phyloP scores from a whole-genome alignment of 306 rosid species.

The Betula pendula region DNA sequence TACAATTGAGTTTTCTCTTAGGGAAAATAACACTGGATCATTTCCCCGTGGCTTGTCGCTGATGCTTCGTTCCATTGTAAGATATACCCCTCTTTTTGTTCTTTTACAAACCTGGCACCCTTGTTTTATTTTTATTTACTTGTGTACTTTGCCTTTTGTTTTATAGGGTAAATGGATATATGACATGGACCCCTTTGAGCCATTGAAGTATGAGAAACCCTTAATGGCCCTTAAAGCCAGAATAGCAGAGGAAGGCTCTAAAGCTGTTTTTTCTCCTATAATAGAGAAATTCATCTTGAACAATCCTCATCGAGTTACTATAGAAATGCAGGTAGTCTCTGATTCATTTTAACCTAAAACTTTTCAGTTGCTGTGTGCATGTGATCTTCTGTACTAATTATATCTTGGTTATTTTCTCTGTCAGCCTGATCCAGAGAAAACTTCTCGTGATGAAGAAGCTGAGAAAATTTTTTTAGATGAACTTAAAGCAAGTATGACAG shows the following conservation, averaged over 20 bases:
- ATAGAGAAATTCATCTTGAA: conserved; percentile 82
- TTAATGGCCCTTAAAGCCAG: conserved; percentile 81
- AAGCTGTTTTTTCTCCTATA: conserved; percentile 85
- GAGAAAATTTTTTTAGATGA: conserved; percentile 75
- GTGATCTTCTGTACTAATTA: conserved; percentile 21
- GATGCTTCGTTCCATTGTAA: conserved; percentile 95
- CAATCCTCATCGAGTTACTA: conserved; percentile 81
- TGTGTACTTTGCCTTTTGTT: conserved; percentile 23
- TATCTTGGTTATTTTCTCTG: conserved; percentile 30
- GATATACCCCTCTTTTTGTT: conserved; percentile 27
- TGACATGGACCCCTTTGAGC: conserved; percentile 96
- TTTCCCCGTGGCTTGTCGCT: conserved; percentile 96
- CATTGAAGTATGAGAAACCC: conserved; percentile 91
- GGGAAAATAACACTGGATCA: conserved; percentile 98
- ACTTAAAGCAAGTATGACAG: conserved; percentile 79
- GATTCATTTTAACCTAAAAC: conserved; percentile 10
- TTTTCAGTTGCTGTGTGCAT: conserved; percentile 9
- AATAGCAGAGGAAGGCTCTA: conserved; percentile 82
- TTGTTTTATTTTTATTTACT: conserved; percentile 18
- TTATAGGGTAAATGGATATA: conserved; percentile 96
- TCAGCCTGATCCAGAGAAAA: conserved; percentile 95
- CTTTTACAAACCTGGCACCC: conserved; percentile 13
- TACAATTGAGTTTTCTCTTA: conserved; percentile 95
- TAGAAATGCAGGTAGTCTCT: conserved; percentile 88
- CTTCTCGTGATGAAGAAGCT: conserved; percentile 77